Evolutionary conservation across 2,329 filamentous ascomycete species (phyloP), one percentile per base, ranked within the genome.

Genomic region (Calonectria pseudoturangicola): DNA sequence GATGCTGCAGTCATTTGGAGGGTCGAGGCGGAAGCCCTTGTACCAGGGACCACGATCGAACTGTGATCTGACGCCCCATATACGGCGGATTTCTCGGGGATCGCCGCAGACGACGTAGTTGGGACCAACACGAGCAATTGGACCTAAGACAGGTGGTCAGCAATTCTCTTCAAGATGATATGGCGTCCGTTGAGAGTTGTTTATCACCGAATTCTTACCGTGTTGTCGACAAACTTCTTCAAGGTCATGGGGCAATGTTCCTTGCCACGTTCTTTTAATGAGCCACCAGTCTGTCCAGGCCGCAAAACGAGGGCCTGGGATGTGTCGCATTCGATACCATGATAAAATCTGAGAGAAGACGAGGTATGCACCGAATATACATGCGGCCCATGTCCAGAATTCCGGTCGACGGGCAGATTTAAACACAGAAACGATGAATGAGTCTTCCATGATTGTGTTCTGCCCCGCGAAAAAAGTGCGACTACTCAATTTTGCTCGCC

Each of bases 251-350:
- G 67, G 67, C n/a, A 63, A 12, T 2, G 12, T 64, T 0, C 70
- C 70, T 27, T 63, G 36, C 30, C 64, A 67, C 27, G 64, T 68
- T 21, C 36, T 68, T 18, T 9, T 64, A 10, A 72, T 56, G 27
- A 72, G 64, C 70, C 70, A 72, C 30, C 48, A 64, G 56, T 65
- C 56, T 6, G 70, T 72, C 70, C 70, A 72, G 27, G 45, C 65
- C 6, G 64, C 70, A 28, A 33, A 27, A n/a, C 39, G 4, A 18
- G 65, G 70, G 3, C 70, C 70, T 9, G 56, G 51, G 27, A 72
- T 68, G 27, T 72, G 58, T 9, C 65, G 58, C 21, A 72, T 18
- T 36, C 58, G 65, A 51, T 68, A 18, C 58, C 65, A 72, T 28
- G 30, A 43, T 10, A 21, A 3, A 9, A 63, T 33, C 6, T 30